These are phyloP conservation scores for Fragaria iinumae DNA, from an alignment of 306 rosid species.

Conservation along the genomic window DNA sequence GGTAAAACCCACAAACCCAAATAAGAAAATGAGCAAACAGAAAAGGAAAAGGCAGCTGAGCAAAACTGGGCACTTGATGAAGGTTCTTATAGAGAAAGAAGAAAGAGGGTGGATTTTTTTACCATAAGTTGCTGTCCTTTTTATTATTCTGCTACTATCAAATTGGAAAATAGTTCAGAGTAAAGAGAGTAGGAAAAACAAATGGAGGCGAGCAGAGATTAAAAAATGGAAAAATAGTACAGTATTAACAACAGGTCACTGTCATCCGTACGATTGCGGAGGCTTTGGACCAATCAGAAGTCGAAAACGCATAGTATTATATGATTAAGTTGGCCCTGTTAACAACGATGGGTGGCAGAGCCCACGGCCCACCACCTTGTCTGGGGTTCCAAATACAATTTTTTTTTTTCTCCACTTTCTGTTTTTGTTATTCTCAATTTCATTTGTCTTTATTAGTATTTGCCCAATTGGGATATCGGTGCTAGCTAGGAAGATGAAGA, in stretches of 20 bases:
- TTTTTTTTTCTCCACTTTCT: too few relatives aligned
- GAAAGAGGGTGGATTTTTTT: not conserved
- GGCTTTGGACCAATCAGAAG: constrained; percentile 31
- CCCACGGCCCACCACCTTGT: constrained; percentile 10
- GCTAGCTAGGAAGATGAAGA: too few relatives aligned
- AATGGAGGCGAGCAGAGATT: not conserved
- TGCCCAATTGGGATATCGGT: too few relatives aligned
- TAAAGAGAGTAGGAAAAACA: too few relatives aligned
- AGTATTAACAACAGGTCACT: constrained; percentile 28
- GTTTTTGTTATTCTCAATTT: too few relatives aligned
- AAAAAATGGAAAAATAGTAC: constrained; percentile 26
- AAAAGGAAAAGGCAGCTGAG: not conserved
- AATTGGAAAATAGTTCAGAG: not conserved
- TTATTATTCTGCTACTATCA: not conserved
- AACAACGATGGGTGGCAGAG: not conserved
- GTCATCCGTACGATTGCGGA: constrained; percentile 44
- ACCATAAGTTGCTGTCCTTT: not conserved
- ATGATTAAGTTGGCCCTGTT: not conserved
- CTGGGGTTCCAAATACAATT: too few relatives aligned
- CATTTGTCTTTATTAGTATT: too few relatives aligned
- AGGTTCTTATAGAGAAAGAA: not conserved
- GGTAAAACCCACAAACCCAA: constrained; percentile 36
- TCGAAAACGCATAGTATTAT: constrained; percentile 30
- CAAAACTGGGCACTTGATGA: not conserved
- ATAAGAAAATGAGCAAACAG: constrained; percentile 9